A percentile compares a stretch with the other conserved stretches of the same genome.
Evolutionary conservation across 331 rosid species (phyloP).

Genomic region (Prunus yedoensis): DNA sequence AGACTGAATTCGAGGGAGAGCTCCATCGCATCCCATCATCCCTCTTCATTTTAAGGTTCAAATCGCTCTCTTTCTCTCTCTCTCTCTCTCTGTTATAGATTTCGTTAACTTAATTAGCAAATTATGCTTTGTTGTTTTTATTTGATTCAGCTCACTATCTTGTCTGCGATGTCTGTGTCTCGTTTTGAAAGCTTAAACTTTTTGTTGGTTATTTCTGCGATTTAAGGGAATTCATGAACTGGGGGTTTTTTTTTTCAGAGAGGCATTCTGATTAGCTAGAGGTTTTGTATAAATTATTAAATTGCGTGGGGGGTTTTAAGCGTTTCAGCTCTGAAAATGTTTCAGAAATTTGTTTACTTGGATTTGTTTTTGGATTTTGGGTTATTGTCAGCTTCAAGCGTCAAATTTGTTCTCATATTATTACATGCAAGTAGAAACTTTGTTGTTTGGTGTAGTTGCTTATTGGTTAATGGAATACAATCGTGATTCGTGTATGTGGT

Average conservation of each 20-base stretch:
- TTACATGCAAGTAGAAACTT: not conserved
- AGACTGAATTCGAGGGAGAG: not conserved
- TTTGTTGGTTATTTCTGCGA: not conserved
- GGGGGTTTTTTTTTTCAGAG: not conserved
- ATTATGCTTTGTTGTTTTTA: not conserved
- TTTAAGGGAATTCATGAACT: not conserved
- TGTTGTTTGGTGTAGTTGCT: not conserved
- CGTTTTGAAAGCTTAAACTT: no score
- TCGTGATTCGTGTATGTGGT: not conserved
- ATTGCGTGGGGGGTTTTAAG: not conserved
- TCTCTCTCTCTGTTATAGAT: not conserved
- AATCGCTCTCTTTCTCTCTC: not conserved
- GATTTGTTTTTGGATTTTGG: not conserved
- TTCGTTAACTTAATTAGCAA: not conserved
- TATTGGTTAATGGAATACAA: not conserved
- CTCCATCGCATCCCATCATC: not conserved
- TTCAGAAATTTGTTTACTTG: not conserved
- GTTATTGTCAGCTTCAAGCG: not conserved
- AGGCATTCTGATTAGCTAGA: not conserved
- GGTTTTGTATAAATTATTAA: not conserved
- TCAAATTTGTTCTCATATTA: not conserved
- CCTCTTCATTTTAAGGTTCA: not conserved
- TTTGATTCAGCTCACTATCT: not conserved
- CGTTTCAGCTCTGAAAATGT: not conserved
- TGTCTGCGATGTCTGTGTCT: not conserved